Percentiles rank a stretch among this genome's conserved stretches.
These are phyloP conservation scores for Neurospora tetraspora DNA, from an alignment of 495 filamentous ascomycete species.

Conservation along the genomic window DNA sequence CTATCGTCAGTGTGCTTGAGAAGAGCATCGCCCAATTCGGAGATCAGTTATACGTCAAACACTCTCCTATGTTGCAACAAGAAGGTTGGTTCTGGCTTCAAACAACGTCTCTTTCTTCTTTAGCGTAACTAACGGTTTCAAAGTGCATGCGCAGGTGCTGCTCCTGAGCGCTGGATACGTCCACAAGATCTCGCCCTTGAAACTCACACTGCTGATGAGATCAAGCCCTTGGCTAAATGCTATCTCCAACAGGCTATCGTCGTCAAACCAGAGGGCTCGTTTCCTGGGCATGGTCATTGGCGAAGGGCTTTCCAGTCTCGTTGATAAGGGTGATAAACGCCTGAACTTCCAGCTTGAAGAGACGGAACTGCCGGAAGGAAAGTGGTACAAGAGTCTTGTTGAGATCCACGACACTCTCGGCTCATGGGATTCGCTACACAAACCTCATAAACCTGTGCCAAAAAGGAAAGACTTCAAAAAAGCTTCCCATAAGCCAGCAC, in stretches of 20 bases:
- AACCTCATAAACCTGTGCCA: slow-evolving; percentile 1
- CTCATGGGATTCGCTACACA: slow-evolving; percentile 38
- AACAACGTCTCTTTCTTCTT: background rate
- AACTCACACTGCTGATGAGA: slow-evolving; percentile 52
- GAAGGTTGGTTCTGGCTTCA: slow-evolving; percentile 50
- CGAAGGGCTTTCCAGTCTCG: slow-evolving; percentile 66
- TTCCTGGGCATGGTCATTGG: slow-evolving; percentile 88
- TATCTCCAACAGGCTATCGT: slow-evolving; percentile 78
- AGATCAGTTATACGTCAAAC: slow-evolving; percentile 77
- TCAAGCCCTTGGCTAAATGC: slow-evolving; percentile 63
- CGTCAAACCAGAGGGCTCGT: slow-evolving; percentile 62
- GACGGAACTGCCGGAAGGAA: slow-evolving; percentile 57
- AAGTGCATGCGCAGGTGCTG: slow-evolving; percentile 68
- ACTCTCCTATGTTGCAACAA: slow-evolving; percentile 72
- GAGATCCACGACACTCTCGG: slow-evolving; percentile 55
- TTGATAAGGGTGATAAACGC: slow-evolving; percentile 60
- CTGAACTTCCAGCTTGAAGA: slow-evolving; percentile 84
- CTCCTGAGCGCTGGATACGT: slow-evolving; percentile 71
- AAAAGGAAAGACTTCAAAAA: slow-evolving; percentile 4
- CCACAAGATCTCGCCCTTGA: slow-evolving; percentile 47
- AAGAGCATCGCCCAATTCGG: slow-evolving; percentile 64
- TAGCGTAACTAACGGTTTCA: slow-evolving; percentile 19
- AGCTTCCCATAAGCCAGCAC: slow-evolving; percentile 12
- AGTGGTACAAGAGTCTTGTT: slow-evolving; percentile 65
- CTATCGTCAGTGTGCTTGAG: slow-evolving; percentile 49